phyloP scores from a whole-genome alignment of 129 eudicot genomes.

The carrot (Daucus carota) region DNA sequence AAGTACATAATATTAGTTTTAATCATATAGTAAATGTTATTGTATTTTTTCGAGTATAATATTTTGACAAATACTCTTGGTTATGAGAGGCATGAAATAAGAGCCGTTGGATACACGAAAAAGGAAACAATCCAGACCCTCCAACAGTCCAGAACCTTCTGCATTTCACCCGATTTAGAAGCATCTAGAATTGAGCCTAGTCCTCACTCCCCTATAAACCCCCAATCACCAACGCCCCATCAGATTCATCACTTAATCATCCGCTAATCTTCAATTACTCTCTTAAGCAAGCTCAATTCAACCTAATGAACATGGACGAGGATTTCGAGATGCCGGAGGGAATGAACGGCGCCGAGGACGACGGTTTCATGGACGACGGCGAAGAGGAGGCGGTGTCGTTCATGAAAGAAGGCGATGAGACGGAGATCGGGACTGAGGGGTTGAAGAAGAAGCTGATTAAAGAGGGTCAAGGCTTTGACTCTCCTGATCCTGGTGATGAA shows the following conservation, averaged over 20 bases:
- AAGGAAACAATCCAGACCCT: slow-evolving; percentile 34
- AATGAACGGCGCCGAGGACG: slow-evolving; percentile 23
- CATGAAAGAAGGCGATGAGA: slow-evolving; percentile 88
- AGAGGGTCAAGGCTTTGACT: slow-evolving; percentile 84
- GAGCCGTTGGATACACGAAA: background rate
- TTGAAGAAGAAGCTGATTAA: slow-evolving; percentile 90
- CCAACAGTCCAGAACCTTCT: background rate
- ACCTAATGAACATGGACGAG: slow-evolving; percentile 35
- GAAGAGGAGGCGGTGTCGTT: slow-evolving; percentile 51
- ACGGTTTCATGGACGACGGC: slow-evolving; percentile 50
- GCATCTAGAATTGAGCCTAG: slow-evolving; percentile 41
- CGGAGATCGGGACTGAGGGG: slow-evolving; percentile 71
- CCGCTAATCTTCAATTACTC: no score
- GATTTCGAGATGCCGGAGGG: slow-evolving; percentile 60
- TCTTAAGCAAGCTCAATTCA: background rate
- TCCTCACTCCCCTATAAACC: slow-evolving; percentile 9
- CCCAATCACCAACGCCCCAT: background rate
- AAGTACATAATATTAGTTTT: no score
- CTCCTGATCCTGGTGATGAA: slow-evolving; percentile 88
- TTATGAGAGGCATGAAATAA: background rate
- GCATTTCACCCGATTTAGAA: slow-evolving; percentile 22
- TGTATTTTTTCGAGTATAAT: no score
- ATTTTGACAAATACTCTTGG: no score
- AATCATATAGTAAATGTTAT: no score
- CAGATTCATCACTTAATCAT: background rate